These are phyloP conservation scores for Pythium myriotylum DNA, from an alignment of 352 stramenopile species.

Conservation along the genomic window DNA sequence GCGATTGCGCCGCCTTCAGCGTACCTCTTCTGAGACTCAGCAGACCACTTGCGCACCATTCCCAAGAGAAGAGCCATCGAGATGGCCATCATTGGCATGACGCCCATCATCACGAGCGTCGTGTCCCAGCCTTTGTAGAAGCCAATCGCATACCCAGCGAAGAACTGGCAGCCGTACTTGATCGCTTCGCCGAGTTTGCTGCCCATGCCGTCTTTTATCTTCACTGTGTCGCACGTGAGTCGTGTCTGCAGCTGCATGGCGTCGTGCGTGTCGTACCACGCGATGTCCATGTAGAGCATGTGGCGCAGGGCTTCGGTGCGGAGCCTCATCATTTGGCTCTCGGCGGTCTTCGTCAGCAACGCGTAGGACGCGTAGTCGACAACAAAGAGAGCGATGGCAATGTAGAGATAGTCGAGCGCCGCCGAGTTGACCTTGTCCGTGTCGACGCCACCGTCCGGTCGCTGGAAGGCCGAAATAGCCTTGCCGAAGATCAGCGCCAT, in stretches of 20 bases:
- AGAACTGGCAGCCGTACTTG: conserved; percentile 29
- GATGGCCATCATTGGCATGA: conserved; percentile 29
- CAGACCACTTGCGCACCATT: conserved; percentile 13
- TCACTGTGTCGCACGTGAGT: conserved; percentile 5
- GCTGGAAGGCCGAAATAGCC: background rate
- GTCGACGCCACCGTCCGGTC: background rate
- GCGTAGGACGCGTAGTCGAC: conserved; percentile 24
- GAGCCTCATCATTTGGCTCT: conserved; percentile 31
- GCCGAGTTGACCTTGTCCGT: conserved; percentile 17
- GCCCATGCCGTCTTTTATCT: conserved; percentile 27
- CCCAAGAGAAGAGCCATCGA: conserved; percentile 26
- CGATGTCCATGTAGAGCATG: conserved; percentile 35
- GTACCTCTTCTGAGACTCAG: conserved; percentile 21
- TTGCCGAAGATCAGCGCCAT: conserved; percentile 1
- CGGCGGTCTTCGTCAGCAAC: conserved; percentile 18
- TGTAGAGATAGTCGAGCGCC: conserved; percentile 22
- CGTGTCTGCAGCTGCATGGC: conserved; percentile 22
- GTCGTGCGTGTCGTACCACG: conserved; percentile 31
- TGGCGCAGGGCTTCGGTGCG: conserved; percentile 23
- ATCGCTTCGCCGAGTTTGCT: conserved; percentile 32
- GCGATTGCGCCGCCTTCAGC: conserved; percentile 31
- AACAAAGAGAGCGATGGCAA: conserved; percentile 21
- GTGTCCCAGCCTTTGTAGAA: conserved; percentile 34
- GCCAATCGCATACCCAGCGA: conserved; percentile 33
- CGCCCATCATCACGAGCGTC: conserved; percentile 31